These are phyloP conservation scores for Diaporthe helianthi DNA, from an alignment of 2,329 filamentous ascomycete species.

Conservation along the genomic window DNA sequence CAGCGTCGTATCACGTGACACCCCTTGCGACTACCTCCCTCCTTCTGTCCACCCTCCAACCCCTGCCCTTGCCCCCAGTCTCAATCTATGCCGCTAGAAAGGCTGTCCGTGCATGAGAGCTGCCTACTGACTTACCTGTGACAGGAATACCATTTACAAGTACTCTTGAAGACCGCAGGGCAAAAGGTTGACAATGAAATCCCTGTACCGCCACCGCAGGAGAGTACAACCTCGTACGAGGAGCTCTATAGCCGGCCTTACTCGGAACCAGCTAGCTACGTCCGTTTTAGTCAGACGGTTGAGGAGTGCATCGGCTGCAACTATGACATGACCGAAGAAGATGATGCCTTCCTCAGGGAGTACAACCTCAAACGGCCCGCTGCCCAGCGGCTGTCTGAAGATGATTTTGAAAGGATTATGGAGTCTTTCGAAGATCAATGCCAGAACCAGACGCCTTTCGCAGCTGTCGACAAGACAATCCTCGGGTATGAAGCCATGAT, in stretches of 20 bases:
- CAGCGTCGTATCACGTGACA: conserved; percentile 35
- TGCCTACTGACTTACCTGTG: conserved; percentile 41
- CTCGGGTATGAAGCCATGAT: conserved; percentile 81
- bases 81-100: neutral
- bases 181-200: conserved; percentile 67
- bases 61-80: neutral
- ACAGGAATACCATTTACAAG: conserved; percentile 95
- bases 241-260: conserved; percentile 82
- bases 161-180: conserved; percentile 68
- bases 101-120: neutral
- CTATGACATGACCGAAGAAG: conserved; percentile 95
- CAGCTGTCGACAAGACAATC: conserved; percentile 86
- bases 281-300: conserved; percentile 96
- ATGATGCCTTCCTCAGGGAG: conserved; percentile 82
- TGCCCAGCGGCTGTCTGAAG: conserved; percentile 75
- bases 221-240: conserved; percentile 78
- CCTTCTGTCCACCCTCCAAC: neutral
- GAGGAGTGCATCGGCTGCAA: conserved; percentile 86
- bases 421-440: conserved; percentile 90
- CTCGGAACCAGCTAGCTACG: conserved; percentile 88
- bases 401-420: conserved; percentile 94
- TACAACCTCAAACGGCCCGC: conserved; percentile 80
- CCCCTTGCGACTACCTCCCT: conserved; percentile 17
- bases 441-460: conserved; percentile 85
- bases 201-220: conserved; percentile 68